Evolutionary conservation across 2,329 filamentous ascomycete species (phyloP).

Genomic region (Phyllosticta paracitricarpa): DNA sequence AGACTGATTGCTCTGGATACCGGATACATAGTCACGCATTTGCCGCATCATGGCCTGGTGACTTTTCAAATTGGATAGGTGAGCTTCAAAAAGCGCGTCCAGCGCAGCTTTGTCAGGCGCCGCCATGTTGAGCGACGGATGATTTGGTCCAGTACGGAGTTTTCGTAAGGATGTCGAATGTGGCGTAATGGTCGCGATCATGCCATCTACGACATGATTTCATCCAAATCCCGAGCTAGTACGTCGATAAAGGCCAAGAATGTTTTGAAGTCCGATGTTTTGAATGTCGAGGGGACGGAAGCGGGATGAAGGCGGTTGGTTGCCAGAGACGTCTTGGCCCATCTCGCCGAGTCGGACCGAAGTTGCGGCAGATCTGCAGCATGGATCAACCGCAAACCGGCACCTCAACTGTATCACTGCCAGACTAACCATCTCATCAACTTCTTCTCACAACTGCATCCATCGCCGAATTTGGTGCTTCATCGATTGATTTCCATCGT

Average conservation of each 20-base stretch:
- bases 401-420: no score
- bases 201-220: not conserved
- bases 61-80: constrained; percentile 4
- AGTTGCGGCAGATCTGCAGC: constrained; percentile 1
- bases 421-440: not conserved
- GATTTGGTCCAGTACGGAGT: not conserved
- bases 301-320: not conserved
- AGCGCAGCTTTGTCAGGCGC: not conserved
- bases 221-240: not conserved
- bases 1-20: not conserved
- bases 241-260: not conserved
- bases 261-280: not conserved
- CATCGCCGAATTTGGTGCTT: not conserved
- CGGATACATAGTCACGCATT: not conserved
- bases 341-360: not conserved
- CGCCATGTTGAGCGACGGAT: not conserved
- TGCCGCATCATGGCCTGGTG: constrained; percentile 3
- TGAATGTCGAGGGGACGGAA: not conserved
- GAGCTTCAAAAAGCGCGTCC: not conserved
- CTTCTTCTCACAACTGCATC: not conserved
- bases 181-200: not conserved
- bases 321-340: not conserved
- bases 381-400: not conserved
- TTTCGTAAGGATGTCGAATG: not conserved
- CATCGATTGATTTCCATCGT: no score